These are phyloP conservation scores for Guyanaporus albipodus DNA, from an alignment of 768 basidiomycete species.

Conservation along the genomic window DNA sequence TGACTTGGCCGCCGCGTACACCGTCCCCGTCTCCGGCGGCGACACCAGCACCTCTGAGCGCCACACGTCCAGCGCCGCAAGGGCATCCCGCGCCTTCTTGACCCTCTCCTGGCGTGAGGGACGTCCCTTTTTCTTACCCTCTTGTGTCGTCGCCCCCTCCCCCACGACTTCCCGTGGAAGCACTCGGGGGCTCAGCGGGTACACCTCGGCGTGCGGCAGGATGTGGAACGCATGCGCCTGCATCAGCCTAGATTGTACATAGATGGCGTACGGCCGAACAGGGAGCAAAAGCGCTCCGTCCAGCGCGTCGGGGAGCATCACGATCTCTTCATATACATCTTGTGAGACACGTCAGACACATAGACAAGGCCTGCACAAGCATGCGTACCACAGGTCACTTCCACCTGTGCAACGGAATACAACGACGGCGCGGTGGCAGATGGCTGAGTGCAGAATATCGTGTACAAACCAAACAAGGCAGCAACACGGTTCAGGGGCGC, in stretches of 20 bases:
- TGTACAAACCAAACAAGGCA: conserved; percentile 67
- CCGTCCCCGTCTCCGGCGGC: conserved; percentile 32
- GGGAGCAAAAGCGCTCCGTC: conserved; percentile 37
- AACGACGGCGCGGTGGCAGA: conserved; percentile 48
- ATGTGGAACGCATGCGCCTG: conserved; percentile 54
- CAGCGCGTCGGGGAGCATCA: conserved; percentile 45
- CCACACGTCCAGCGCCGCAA: conserved; percentile 49
- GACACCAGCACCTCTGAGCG: conserved; percentile 28
- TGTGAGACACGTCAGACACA: conserved; percentile 7
- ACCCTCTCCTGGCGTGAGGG: conserved; percentile 59
- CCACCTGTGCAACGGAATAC: conserved; percentile 48
- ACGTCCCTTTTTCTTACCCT: conserved; percentile 55
- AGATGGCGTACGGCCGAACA: conserved; percentile 48
- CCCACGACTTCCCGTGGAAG: conserved; percentile 68
- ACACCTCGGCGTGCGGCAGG: conserved; percentile 48
- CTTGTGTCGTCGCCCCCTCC: conserved; percentile 29
- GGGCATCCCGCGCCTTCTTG: conserved; percentile 48
- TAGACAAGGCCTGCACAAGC: neutral
- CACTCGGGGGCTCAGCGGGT: conserved; percentile 55
- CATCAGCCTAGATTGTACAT: conserved; percentile 47
- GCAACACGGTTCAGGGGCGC: conserved; percentile 52
- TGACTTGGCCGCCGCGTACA: conserved; percentile 46
- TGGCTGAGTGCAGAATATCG: conserved; percentile 68
- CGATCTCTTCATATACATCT: conserved; percentile 58
- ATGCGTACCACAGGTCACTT: conserved; percentile 54